A percentile compares a stretch with the other conserved stretches of the same genome.
Evolutionary conservation across 2,329 filamentous ascomycete genomes (phyloP).

Genomic region (Neonectria coccinea): DNA sequence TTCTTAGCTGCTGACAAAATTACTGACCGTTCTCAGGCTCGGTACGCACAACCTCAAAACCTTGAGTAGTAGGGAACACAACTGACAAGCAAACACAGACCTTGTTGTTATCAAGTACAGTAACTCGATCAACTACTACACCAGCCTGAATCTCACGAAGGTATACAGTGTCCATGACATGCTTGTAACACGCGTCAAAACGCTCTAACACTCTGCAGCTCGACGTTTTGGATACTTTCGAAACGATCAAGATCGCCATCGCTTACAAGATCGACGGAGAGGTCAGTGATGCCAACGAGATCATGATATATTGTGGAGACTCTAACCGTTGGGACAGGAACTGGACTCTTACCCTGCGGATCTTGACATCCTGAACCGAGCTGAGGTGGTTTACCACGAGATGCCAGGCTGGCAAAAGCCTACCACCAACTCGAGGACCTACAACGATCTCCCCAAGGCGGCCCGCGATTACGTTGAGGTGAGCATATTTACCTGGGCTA

Average conservation of each 20-base stretch:
- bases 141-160: conserved; percentile 69
- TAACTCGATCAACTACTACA: conserved; percentile 73
- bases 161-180: conserved; percentile 24
- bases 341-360: conserved; percentile 72
- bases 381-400: conserved; percentile 75
- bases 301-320: conserved; percentile 39
- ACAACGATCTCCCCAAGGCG: conserved; percentile 71
- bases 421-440: conserved; percentile 71
- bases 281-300: conserved; percentile 32
- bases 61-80: conserved; percentile 28
- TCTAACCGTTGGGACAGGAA: conserved; percentile 44
- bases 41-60: conserved; percentile 40
- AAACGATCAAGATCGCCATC: conserved; percentile 78
- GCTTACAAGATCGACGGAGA: conserved; percentile 68
- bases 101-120: conserved; percentile 77
- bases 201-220: conserved; percentile 32
- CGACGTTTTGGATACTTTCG: conserved; percentile 76
- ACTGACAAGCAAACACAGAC: conserved; percentile 55
- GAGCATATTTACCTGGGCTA: conserved; percentile 28
- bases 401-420: conserved; percentile 76
- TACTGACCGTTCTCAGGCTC: conserved; percentile 44
- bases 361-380: conserved; percentile 65
- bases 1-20: conserved; percentile 35
- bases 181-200: conserved; percentile 16
- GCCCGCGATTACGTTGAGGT: conserved; percentile 73